A percentile compares a stretch with the other conserved stretches of the same genome.
These are phyloP conservation scores for Zizania latifolia DNA, from an alignment of 176 grass and related monocot species.

Conservation along the genomic window DNA sequence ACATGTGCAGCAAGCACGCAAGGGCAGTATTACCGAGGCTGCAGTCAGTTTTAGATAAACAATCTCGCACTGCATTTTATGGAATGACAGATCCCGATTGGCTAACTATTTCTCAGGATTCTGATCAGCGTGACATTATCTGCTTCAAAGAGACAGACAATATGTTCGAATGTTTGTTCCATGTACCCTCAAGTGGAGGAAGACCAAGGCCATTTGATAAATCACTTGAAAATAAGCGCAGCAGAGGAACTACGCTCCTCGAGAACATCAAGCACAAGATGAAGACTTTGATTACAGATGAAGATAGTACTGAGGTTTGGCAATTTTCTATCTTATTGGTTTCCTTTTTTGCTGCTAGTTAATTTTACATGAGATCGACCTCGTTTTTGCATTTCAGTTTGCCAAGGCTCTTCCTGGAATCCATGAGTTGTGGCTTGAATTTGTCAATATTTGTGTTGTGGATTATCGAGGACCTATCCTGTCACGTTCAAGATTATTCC, in stretches of 20 bases:
- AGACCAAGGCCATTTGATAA: neutral
- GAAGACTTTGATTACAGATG: conserved; percentile 21
- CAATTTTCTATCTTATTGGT: neutral
- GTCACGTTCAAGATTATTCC: conserved; percentile 2
- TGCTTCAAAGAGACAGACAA: neutral
- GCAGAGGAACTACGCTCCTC: neutral
- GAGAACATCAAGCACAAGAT: conserved; percentile 25
- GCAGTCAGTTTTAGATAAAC: conserved; percentile 22
- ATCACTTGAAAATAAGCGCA: neutral
- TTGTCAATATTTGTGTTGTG: conserved; percentile 5
- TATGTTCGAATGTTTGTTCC: conserved; percentile 32
- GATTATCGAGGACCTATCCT: conserved; percentile 27
- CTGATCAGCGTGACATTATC: conserved; percentile 7
- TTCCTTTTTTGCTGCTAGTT: neutral
- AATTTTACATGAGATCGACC: neutral
- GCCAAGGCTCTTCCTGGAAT: conserved; percentile 11
- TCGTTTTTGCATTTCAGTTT: conserved; percentile 24
- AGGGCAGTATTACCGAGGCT: conserved; percentile 16
- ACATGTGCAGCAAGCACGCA: conserved; percentile 34
- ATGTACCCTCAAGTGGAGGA: conserved; percentile 23
- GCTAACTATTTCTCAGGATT: conserved; percentile 1
- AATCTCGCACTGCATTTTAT: neutral
- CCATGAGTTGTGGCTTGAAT: conserved; percentile 11
- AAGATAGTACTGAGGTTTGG: conserved; percentile 14
- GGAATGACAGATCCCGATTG: neutral